Base-by-base conservation (phyloP, 352 stramenopile genomes). In the Pilasporangium apinafurcum region DNA sequence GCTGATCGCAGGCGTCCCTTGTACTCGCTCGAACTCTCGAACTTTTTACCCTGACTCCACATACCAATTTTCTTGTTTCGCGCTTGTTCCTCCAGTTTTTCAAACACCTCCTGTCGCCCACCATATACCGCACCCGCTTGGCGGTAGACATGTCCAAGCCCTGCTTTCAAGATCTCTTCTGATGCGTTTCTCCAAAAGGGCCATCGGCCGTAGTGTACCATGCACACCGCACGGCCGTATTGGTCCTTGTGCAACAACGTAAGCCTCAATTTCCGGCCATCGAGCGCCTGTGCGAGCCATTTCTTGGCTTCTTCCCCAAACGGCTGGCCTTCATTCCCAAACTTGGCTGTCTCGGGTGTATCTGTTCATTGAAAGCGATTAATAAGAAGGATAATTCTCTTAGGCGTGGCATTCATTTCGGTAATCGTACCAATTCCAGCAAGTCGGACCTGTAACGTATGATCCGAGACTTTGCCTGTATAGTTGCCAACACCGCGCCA, bases 221-320 rank as follows among this genome's bases (percentile, higher is more conserved):
- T 74, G 43, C 77, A 91, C 44, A 92, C 74, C 1, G 82, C 75
- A 22, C 79, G 76, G n/a, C 73, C 61, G 47, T 89, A 92, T 51
- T 95, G 83, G 51, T 95, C 83, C 44, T 86, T 86, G 37, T 86
- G 65, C 41, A 93, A 64, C 39, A 95, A 53, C 37, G 74, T 91
- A 31, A 95, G 61, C 44, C 62, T 83, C 21, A 95, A 62, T 20
- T 58, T 67, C 30, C 59, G 54, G 25, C 64, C 68, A 2, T 73
- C 55, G 7, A 95, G 37, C 29, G 64, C 51, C 8, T 65, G 40
- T 0, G 44, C 37, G 13, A 91, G 65, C 69, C 80, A 92, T 46
- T 60, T 62, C 52, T 91, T 92, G 29, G 81, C 83, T 4, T 91
- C 77, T 13, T 83, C 74, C 26, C 81, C 81, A 30, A 85, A 92